phyloP scores from a whole-genome alignment of 2,329 filamentous ascomycete genomes.

The Sporothrix brasiliensis region DNA sequence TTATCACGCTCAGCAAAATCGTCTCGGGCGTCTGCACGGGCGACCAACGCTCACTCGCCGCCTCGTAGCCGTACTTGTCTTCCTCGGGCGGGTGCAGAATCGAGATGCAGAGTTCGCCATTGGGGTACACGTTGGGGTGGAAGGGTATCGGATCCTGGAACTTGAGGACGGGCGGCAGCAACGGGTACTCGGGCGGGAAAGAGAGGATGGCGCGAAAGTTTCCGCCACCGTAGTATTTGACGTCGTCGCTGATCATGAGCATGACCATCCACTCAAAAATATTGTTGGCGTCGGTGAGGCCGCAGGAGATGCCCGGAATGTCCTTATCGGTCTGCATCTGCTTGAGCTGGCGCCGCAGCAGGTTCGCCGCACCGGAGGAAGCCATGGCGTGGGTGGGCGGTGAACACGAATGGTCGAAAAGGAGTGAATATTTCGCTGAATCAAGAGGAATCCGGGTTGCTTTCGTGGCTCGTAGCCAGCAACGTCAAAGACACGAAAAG shows the following conservation, averaged over 20 bases:
- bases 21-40: conserved; percentile 95
- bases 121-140: conserved; percentile 91
- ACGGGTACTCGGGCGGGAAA: conserved; percentile 86
- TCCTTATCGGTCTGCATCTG: conserved; percentile 91
- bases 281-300: conserved; percentile 79
- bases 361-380: conserved; percentile 53
- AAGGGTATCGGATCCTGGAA: conserved; percentile 83
- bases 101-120: conserved; percentile 90
- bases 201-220: conserved; percentile 85
- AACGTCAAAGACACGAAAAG: background rate
- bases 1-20: conserved; percentile 89
- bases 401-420: background rate
- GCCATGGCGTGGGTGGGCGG: conserved; percentile 26
- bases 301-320: conserved; percentile 91
- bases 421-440: no score
- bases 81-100: conserved; percentile 95
- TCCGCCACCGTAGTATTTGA: conserved; percentile 89
- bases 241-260: conserved; percentile 96
- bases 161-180: conserved; percentile 82
- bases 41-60: conserved; percentile 85
- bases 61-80: conserved; percentile 92
- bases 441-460: no score
- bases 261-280: conserved; percentile 99
- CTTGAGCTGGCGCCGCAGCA: conserved; percentile 85
- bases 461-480: background rate